Percentiles rank a stretch among this genome's conserved stretches.
phyloP scores from a whole-genome alignment of 768 basidiomycete genomes.

The Udeniomyces megalosporus region DNA sequence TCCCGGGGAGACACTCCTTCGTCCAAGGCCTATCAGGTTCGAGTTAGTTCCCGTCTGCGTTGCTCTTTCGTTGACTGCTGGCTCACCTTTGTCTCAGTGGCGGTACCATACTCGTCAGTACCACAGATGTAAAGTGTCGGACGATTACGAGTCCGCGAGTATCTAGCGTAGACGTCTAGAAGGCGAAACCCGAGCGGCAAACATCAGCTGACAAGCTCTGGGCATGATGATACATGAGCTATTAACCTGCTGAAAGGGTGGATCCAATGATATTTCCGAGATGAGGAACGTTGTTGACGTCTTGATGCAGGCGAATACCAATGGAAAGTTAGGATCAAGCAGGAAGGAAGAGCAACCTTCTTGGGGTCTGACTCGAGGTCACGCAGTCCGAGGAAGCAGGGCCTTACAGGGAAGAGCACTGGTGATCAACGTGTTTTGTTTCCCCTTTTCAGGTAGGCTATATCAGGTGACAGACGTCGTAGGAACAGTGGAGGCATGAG shows the following conservation, averaged over 20 bases:
- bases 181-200: not conserved
- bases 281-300: conserved; percentile 82
- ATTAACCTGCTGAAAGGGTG: conserved; percentile 56
- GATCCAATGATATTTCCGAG: conserved; percentile 91
- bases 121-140: conserved; percentile 90
- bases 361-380: no score
- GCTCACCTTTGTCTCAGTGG: conserved; percentile 84
- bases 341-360: not conserved
- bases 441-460: conserved; percentile 66
- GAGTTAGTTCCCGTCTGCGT: not conserved
- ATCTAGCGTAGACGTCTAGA: conserved; percentile 80
- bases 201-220: not conserved
- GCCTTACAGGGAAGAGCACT: conserved; percentile 76
- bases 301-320: conserved; percentile 12
- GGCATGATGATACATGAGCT: not conserved
- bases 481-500: no score
- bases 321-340: not conserved
- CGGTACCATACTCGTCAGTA: conserved; percentile 99
- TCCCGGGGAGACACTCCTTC: conserved; percentile 29
- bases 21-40: conserved; percentile 22
- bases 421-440: conserved; percentile 77
- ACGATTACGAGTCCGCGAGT: conserved; percentile 57
- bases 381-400: not conserved
- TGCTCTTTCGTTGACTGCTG: not conserved
- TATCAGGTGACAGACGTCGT: no score